Base-by-base conservation (phyloP, 2,329 filamentous ascomycete species). In the Penicillium sp. region DNA sequence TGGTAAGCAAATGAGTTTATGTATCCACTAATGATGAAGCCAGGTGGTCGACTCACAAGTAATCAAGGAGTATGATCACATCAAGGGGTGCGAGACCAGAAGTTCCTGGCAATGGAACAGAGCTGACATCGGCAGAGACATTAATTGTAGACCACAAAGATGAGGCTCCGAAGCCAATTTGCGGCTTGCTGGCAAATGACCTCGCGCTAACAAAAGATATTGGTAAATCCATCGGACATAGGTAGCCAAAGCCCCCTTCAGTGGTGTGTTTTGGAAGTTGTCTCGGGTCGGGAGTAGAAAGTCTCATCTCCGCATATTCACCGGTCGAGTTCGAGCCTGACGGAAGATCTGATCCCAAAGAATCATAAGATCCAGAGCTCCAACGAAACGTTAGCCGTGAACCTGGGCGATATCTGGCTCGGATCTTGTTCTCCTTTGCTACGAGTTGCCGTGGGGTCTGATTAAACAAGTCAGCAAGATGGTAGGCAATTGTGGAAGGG, bases 1-100 rank as follows among this genome's bases (percentile, higher is more conserved):
- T 55, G 7, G 37, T 40, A 13, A 44, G 24, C 8, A 16, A 3
- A 22, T 50, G 39, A 50, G 47, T 14, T 20, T 11, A 11, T 32
- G 32, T 10, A 37, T 23, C 18, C 6, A 5, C 18, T 22, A 10
- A 8, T 2, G 13, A 31, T 26, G 24, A 36, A 9, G 14, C 13
- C 10, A 36, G 9, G 10, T 5, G 28, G 7, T 13, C 14, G 20
- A 63, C 66, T 51, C 49, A 70, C 68, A 62, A 48, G 29, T 57
- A 63, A 44, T 70, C 65, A 27, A 70, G 53, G 8, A 70, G 43
- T 29, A 70, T 59, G 31, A 65, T 55, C n/a, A 66, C 53, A 40
- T 69, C 65, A 26, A 70, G 57, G 6, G 63, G 60, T n/a, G 61
- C 49, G 43, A 51, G 46, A 8, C 20, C 51, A 4, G 55, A 58